Evolutionary conservation across 176 grass and related monocot species (phyloP).

Genomic region (Oropetium thomaeum): DNA sequence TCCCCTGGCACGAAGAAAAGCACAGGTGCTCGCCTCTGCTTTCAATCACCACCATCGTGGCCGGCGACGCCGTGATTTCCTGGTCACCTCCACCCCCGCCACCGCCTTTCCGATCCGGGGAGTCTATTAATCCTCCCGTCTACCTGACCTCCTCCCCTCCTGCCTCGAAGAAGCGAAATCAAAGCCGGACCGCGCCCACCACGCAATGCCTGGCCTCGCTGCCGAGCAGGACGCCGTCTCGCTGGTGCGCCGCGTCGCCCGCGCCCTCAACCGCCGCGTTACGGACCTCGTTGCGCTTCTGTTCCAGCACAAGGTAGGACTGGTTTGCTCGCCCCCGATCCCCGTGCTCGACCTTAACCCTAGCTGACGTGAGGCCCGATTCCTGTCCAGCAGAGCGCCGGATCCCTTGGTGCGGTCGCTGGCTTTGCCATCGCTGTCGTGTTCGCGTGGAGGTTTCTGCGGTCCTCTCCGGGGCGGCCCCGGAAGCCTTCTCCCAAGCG

Average conservation of each 20-base stretch:
- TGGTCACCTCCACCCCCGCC: background rate
- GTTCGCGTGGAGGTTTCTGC: conserved; percentile 88
- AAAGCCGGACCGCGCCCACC: background rate
- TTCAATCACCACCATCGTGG: background rate
- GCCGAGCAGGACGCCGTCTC: conserved; percentile 46
- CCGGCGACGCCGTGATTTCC: background rate
- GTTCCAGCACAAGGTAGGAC: conserved; percentile 62
- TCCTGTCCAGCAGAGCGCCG: conserved; percentile 40
- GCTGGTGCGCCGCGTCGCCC: conserved; percentile 68
- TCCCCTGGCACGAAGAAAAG: conserved; percentile 41
- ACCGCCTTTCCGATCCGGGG: conserved; percentile 11
- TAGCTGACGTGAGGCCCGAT: background rate
- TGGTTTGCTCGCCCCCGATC: background rate
- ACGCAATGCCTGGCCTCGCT: conserved; percentile 56
- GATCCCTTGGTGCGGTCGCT: conserved; percentile 77
- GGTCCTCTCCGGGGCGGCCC: conserved; percentile 33
- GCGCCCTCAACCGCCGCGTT: conserved; percentile 74
- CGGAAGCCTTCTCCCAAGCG: conserved; percentile 56
- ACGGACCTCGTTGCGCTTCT: conserved; percentile 63
- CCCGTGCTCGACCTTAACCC: conserved; percentile 31
- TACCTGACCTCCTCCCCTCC: background rate
- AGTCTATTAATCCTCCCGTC: background rate
- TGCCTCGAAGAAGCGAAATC: background rate
- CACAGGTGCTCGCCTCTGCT: conserved; percentile 30
- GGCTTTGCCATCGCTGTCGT: conserved; percentile 94